phyloP scores from a whole-genome alignment of 1,139 yeast species.

The Kodamaea plutei region DNA sequence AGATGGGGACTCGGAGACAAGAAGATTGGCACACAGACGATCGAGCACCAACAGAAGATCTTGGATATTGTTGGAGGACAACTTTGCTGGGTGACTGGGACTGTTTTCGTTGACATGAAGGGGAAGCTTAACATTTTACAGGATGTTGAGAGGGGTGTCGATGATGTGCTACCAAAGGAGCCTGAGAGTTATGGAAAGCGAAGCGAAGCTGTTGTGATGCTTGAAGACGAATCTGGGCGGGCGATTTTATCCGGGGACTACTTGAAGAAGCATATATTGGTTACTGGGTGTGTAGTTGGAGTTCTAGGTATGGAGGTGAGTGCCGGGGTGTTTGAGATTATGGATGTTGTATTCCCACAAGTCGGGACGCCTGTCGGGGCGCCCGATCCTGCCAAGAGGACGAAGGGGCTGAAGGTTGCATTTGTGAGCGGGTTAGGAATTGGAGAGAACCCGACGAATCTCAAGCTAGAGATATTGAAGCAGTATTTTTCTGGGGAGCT shows the following conservation, averaged over 20 bases:
- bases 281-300: constrained; percentile 86
- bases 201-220: constrained; percentile 59
- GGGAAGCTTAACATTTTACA: constrained; percentile 79
- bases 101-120: constrained; percentile 79
- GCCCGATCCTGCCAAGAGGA: constrained; percentile 16
- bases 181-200: constrained; percentile 22
- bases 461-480: constrained; percentile 56
- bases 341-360: constrained; percentile 73
- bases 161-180: constrained; percentile 45
- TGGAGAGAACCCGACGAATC: constrained; percentile 34
- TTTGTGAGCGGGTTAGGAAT: constrained; percentile 53
- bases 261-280: constrained; percentile 47
- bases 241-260: constrained; percentile 67
- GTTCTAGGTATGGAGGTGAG: constrained; percentile 80
- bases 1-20: constrained; percentile 48
- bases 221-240: constrained; percentile 94
- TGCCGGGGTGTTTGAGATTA: constrained; percentile 80
- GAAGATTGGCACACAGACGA: constrained; percentile 30
- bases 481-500: constrained; percentile 74
- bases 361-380: constrained; percentile 38
- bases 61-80: constrained; percentile 68
- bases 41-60: constrained; percentile 54
- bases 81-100: constrained; percentile 88
- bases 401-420: constrained; percentile 8
- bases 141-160: constrained; percentile 65